Percentiles rank a stretch among this genome's conserved stretches.
Conservation (phyloP, 768 basidiomycete species). For the Lentinula lateritia region DNA sequence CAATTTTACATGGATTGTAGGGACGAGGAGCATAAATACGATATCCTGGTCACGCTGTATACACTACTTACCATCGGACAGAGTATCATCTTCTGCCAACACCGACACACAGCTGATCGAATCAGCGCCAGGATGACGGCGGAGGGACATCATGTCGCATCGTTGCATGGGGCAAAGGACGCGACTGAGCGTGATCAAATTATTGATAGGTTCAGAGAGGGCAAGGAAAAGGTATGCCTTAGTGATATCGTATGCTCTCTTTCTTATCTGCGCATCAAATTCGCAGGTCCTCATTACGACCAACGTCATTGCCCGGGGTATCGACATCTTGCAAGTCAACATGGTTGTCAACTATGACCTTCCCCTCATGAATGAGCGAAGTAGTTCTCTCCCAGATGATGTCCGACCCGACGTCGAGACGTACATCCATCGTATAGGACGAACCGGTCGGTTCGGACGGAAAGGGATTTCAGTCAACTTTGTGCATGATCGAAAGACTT, state of each 20-base stretch:
- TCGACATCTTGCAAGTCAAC: conserved; percentile 98
- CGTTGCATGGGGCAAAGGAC: conserved; percentile 93
- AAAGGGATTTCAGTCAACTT: conserved; percentile 98
- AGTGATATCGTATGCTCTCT: background rate
- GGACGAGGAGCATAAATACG: conserved; percentile 90
- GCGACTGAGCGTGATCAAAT: conserved; percentile 83
- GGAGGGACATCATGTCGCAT: conserved; percentile 95
- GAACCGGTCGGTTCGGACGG: conserved; percentile 96
- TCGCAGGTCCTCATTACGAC: conserved; percentile 82
- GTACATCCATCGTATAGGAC: conserved; percentile 96
- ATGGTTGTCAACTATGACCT: conserved; percentile 99
- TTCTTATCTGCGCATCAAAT: background rate
- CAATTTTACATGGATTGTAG: conserved; percentile 98
- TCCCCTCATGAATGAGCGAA: conserved; percentile 76
- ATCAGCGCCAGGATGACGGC: conserved; percentile 86
- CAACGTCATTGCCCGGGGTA: conserved; percentile 96
- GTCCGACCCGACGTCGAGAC: conserved; percentile 87
- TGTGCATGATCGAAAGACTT: conserved; percentile 85
- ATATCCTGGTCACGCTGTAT: conserved; percentile 88
- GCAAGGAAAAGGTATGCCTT: conserved; percentile 76
- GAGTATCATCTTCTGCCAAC: conserved; percentile 97
- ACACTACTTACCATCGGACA: conserved; percentile 91
- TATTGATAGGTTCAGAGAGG: conserved; percentile 94
- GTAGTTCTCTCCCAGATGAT: conserved; percentile 37
- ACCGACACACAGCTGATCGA: conserved; percentile 87